Base-by-base conservation (phyloP, 495 filamentous ascomycete genomes). In the Cudoniella acicularis region DNA sequence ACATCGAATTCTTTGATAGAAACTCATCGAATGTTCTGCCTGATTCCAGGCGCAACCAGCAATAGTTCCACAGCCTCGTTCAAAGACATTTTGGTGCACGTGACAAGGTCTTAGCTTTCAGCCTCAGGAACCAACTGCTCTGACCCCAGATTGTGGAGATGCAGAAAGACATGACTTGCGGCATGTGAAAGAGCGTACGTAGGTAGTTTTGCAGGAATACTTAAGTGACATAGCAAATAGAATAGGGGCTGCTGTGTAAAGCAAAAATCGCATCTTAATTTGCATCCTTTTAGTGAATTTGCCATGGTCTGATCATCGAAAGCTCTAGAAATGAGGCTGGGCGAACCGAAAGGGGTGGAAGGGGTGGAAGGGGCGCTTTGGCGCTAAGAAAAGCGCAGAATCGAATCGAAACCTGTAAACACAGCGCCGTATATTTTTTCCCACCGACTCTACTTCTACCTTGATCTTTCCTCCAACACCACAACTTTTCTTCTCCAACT, bases 341-440 rank as follows among this genome's bases (percentile, higher is more conserved):
- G 18, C 11, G 3, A 46, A 17, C 13, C 8, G n/a, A 21, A 16
- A n/a, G 13, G 43, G 43, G 6, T 3, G 43, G 17, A 46, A 8
- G 16, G 36, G 9, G 8, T 41, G 36, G 9, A 16, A 41, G 9
- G 8, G 18, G 11, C 6, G 43, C 43, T n/a, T n/a, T 21, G 43
- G 43, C 43, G 43, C 43, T 46, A 46, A 46, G 43, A 46, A 46
- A 46, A 46, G 43, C 43, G 43, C 43, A 46, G 43, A 46, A 46
- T 46, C 43, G 43, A 46, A 46, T 46, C 43, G 43, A 46, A 46
- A 16, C 43, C 43, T n/a, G n/a, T 46, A 46, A 46, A 46, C 43
- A 46, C 11, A 16, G 43, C 18, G 8, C 8, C 6, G 43, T 46
- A 46, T 46, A 46, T 46, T 46, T 46, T 46, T 46, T 46, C 43